Percentiles rank a stretch among this genome's conserved stretches.
phyloP scores from a whole-genome alignment of 2,329 filamentous ascomycete genomes.

The Verticillium zaregamsianum region DNA sequence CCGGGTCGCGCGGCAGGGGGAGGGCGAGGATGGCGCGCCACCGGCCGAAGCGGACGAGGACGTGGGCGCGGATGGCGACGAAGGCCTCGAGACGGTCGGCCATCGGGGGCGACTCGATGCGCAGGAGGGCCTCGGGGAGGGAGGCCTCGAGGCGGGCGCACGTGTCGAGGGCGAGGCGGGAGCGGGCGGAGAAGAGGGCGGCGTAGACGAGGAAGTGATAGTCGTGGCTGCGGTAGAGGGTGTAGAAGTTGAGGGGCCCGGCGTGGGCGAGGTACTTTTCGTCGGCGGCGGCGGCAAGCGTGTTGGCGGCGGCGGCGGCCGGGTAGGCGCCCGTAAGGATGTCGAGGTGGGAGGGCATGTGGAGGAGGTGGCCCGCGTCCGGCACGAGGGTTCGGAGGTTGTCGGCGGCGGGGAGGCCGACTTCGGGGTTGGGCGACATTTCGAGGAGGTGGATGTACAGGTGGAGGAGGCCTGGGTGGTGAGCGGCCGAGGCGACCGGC shows the following conservation, averaged over 20 bases:
- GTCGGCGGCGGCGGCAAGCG: slow-evolving; percentile 62
- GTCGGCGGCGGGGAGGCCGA: slow-evolving; percentile 57
- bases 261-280: slow-evolving; percentile 57
- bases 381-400: slow-evolving; percentile 60
- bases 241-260: slow-evolving; percentile 69
- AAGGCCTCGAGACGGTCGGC: slow-evolving; percentile 76
- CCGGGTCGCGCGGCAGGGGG: slow-evolving; percentile 49
- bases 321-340: slow-evolving; percentile 69
- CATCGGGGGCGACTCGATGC: slow-evolving; percentile 66
- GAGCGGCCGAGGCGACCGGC: slow-evolving; percentile 24
- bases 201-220: slow-evolving; percentile 74
- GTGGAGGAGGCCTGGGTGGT: slow-evolving; percentile 69
- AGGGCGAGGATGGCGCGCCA: slow-evolving; percentile 64
- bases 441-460: slow-evolving; percentile 77
- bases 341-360: slow-evolving; percentile 78
- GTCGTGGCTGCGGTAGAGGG: slow-evolving; percentile 70
- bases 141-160: slow-evolving; percentile 54
- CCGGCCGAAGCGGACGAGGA: slow-evolving; percentile 66
- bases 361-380: slow-evolving; percentile 65
- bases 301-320: slow-evolving; percentile 62
- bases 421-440: slow-evolving; percentile 65
- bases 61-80: slow-evolving; percentile 62
- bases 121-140: slow-evolving; percentile 59
- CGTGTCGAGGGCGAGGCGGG: slow-evolving; percentile 56
- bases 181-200: slow-evolving; percentile 72